Conservation (phyloP, 331 rosid species). For the Rosa hybrid region DNA sequence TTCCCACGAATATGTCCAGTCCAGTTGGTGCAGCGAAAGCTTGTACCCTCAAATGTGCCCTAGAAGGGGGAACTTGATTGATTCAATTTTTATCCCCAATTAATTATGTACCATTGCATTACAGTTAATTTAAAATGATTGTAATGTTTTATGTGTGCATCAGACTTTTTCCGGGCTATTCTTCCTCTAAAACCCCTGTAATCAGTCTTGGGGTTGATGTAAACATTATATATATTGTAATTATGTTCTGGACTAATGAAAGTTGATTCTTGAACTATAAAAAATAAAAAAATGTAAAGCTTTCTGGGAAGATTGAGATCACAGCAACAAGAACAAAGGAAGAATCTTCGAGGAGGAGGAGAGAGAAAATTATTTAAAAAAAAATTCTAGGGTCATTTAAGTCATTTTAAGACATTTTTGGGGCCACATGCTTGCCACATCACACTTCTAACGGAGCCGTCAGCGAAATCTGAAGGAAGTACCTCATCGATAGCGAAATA, state of each 20-base stretch:
- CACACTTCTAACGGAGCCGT: too few species aligned
- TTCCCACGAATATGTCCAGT: constrained; percentile 14
- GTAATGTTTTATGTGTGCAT: constrained; percentile 23
- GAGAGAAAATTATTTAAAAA: too few species aligned
- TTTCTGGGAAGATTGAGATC: too few species aligned
- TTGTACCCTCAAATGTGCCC: constrained; percentile 8
- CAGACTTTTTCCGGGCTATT: constrained; percentile 26
- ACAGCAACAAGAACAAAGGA: too few species aligned
- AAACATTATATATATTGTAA: constrained; percentile 27
- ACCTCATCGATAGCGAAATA: too few species aligned
- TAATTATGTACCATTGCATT: constrained; percentile 30
- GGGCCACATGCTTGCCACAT: too few species aligned
- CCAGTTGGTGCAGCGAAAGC: constrained; percentile 14
- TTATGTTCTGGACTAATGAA: constrained; percentile 17
- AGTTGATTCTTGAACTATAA: background rate
- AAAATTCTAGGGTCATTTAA: too few species aligned
- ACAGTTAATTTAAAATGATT: constrained; percentile 15
- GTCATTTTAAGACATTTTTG: too few species aligned
- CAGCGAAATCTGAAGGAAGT: too few species aligned
- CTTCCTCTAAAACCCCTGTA: constrained; percentile 35
- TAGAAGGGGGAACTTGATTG: constrained; percentile 6
- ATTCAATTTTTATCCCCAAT: constrained; percentile 1
- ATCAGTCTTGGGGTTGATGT: constrained; percentile 30
- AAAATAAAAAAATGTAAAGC: too few species aligned
- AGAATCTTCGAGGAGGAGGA: too few species aligned